Conservation (phyloP, 306 rosid species). For the Mimosa bimucronata region DNA sequence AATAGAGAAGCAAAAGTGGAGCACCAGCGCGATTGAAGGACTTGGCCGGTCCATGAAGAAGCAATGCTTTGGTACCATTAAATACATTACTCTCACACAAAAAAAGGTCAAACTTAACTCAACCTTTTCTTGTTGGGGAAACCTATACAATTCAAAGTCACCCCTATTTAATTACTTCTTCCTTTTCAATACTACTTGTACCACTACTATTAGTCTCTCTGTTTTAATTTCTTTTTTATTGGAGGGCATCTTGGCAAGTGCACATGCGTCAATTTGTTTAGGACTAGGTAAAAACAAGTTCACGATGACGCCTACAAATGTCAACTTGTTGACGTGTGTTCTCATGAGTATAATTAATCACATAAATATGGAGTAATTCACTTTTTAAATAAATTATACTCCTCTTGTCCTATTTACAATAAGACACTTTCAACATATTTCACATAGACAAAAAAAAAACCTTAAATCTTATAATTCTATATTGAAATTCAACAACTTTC, state of each 20-base stretch:
- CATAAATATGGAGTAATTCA: too few species aligned
- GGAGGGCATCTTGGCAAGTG: not conserved
- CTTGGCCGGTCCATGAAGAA: not conserved
- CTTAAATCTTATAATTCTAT: too few species aligned
- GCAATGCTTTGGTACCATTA: conserved; percentile 16
- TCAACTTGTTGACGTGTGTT: not conserved
- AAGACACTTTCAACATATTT: too few species aligned
- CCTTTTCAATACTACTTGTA: not conserved
- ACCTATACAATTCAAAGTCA: conserved; percentile 1
- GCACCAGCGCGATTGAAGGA: not conserved
- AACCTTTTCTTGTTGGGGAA: not conserved
- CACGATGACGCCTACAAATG: not conserved
- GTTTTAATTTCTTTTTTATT: not conserved
- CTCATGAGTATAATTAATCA: not conserved
- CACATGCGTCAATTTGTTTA: not conserved
- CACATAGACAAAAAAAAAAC: too few species aligned
- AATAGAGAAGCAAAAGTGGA: not conserved
- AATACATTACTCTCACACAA: not conserved
- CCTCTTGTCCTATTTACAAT: too few species aligned
- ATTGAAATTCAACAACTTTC: too few species aligned
- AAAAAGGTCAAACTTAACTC: conserved; percentile 19
- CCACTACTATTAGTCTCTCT: not conserved
- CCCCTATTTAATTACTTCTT: not conserved
- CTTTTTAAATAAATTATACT: too few species aligned
- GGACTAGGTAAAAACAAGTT: conserved; percentile 2